phyloP scores from a whole-genome alignment of 2,329 filamentous ascomycete genomes.

The Neonectria ditissima region DNA sequence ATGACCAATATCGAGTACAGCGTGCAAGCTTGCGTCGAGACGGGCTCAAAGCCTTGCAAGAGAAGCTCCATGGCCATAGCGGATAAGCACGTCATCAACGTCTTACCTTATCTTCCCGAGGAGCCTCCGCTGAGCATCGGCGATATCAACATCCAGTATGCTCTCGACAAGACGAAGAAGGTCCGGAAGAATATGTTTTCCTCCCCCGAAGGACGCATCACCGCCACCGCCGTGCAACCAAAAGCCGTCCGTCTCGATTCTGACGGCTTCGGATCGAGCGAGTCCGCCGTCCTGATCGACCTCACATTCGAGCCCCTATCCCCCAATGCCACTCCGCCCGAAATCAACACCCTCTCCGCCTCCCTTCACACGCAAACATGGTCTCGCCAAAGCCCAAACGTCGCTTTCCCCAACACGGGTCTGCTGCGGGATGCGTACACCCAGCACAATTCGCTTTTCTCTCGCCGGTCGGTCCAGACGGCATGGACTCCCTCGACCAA shows the following conservation, averaged over 20 bases:
- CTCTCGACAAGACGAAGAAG: conserved; percentile 31
- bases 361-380: conserved; percentile 38
- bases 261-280: conserved; percentile 32
- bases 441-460: background rate
- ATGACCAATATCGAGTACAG: conserved; percentile 31
- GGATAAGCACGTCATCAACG: conserved; percentile 33
- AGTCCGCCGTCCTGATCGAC: conserved; percentile 30
- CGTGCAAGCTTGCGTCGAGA: conserved; percentile 22
- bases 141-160: conserved; percentile 31
- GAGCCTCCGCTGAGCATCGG: conserved; percentile 40
- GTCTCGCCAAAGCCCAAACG: conserved; percentile 37
- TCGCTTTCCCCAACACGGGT: conserved; percentile 34
- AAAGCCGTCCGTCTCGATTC: conserved; percentile 31
- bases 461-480: background rate
- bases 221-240: conserved; percentile 37
- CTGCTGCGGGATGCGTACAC: conserved; percentile 10
- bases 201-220: conserved; percentile 31
- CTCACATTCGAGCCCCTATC: conserved; percentile 36
- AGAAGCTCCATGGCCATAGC: conserved; percentile 20
- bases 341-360: conserved; percentile 28
- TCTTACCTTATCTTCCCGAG: conserved; percentile 38
- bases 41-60: conserved; percentile 12
- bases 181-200: conserved; percentile 42
- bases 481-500: background rate
- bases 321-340: conserved; percentile 34